phyloP scores from a whole-genome alignment of 2,329 filamentous ascomycete genomes.

The Ilyonectria robusta region DNA sequence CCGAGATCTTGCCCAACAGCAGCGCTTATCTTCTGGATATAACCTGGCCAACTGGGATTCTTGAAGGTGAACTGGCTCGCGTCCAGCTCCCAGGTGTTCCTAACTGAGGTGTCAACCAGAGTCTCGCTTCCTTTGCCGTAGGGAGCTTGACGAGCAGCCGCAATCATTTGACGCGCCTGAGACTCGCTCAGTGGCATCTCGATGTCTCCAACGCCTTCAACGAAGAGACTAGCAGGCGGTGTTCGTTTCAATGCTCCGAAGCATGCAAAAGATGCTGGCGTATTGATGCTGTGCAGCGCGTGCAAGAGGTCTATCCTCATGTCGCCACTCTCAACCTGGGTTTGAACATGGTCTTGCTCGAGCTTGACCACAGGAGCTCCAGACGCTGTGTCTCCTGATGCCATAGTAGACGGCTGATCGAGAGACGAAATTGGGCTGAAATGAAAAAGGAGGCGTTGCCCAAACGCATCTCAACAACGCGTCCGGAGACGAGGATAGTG shows the following conservation, averaged over 20 bases:
- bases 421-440: not conserved
- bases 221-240: not conserved
- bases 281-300: not conserved
- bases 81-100: conserved; percentile 61
- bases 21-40: conserved; percentile 43
- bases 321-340: not conserved
- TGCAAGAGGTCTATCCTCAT: not conserved
- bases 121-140: conserved; percentile 57
- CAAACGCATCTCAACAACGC: not conserved
- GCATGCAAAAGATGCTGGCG: not conserved
- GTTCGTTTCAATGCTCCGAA: not conserved
- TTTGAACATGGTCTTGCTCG: not conserved
- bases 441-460: not conserved
- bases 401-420: not conserved
- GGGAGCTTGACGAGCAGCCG: conserved; percentile 47
- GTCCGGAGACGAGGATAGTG: not conserved
- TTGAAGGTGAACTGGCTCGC: conserved; percentile 54
- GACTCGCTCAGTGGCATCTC: conserved; percentile 1
- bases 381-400: not conserved
- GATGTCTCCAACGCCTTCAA: not conserved
- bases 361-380: not conserved
- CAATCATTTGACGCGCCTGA: conserved; percentile 3
- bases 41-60: conserved; percentile 51
- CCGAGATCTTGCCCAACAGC: conserved; percentile 51
- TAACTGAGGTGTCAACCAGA: conserved; percentile 56